Conservation (phyloP, 768 basidiomycete genomes). For the Mycena venus region DNA sequence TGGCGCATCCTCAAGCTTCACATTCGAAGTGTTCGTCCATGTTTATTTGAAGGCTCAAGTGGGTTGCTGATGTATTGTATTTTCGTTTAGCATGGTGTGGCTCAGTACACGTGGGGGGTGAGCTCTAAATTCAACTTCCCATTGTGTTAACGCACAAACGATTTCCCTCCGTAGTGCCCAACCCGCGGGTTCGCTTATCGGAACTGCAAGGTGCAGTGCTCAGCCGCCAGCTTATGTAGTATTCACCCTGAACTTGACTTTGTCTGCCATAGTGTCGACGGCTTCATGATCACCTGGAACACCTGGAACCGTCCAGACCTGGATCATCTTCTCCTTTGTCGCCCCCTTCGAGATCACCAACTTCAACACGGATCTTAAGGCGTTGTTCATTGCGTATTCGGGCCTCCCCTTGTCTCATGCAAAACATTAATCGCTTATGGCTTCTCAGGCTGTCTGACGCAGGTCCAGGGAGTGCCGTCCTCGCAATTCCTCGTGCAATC, state of each 20-base stretch:
- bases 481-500: too few relatives aligned
- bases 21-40: constrained; percentile 48
- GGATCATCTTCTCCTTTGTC: constrained; percentile 51
- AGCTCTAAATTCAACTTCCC: constrained; percentile 1
- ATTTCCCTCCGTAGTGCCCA: constrained; percentile 37
- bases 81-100: constrained; percentile 55
- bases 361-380: constrained; percentile 49
- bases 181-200: constrained; percentile 49
- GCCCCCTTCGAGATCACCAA: constrained; percentile 49
- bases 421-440: too few relatives aligned
- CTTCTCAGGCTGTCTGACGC: too few relatives aligned
- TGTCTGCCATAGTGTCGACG: constrained; percentile 37
- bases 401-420: too few relatives aligned
- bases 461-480: too few relatives aligned
- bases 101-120: constrained; percentile 50
- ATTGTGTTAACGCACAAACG: neutral
- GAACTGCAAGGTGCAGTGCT: constrained; percentile 42
- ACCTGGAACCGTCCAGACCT: constrained; percentile 49
- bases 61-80: too few relatives aligned
- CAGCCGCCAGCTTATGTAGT: too few relatives aligned
- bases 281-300: constrained; percentile 45
- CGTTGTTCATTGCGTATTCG: constrained; percentile 49
- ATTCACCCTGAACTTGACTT: too few relatives aligned
- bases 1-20: constrained; percentile 46
- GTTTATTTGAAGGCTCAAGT: too few relatives aligned